These are phyloP conservation scores for Cyphellophora europaea DNA, from an alignment of 2,329 filamentous ascomycete species.

Conservation along the genomic window DNA sequence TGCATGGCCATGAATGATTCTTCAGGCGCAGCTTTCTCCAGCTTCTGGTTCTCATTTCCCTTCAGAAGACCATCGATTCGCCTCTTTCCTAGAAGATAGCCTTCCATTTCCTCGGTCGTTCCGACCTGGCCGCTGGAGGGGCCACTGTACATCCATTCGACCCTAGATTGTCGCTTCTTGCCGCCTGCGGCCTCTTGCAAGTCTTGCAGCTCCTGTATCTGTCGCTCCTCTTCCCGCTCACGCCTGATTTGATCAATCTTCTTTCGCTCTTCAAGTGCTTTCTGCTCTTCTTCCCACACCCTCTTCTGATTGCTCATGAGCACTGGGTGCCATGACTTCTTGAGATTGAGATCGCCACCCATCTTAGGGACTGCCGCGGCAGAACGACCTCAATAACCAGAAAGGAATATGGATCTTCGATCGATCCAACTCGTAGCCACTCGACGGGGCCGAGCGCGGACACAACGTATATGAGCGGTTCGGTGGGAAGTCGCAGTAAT, in stretches of 20 bases:
- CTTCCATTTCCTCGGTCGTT: slow-evolving; percentile 80
- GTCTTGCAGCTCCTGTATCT: slow-evolving; percentile 81
- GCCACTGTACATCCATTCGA: slow-evolving; percentile 98
- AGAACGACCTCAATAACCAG: no score
- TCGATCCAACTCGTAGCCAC: no score
- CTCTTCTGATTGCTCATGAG: slow-evolving; percentile 82
- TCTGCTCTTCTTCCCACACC: slow-evolving; percentile 87
- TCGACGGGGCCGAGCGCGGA: no score
- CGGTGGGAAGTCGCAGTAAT: no score
- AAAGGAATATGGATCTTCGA: no score
- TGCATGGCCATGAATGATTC: slow-evolving; percentile 56
- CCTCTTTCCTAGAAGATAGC: slow-evolving; percentile 84
- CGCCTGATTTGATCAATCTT: slow-evolving; percentile 83
- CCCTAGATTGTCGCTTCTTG: slow-evolving; percentile 66
- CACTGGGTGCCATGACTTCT: slow-evolving; percentile 78
- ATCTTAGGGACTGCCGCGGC: slow-evolving; percentile 51
- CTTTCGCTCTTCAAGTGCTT: slow-evolving; percentile 89
- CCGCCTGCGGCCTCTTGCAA: slow-evolving; percentile 85
- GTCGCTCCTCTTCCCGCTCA: slow-evolving; percentile 87
- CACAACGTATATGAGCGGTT: no score
- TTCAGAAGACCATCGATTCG: slow-evolving; percentile 81
- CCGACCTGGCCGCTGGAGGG: slow-evolving; percentile 68
- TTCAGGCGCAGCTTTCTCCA: slow-evolving; percentile 63
- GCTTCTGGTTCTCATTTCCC: slow-evolving; percentile 67
- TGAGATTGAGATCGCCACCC: slow-evolving; percentile 80